Evolutionary conservation across 2,329 filamentous ascomycete genomes (phyloP).

Genomic region (Boeremia exigua): DNA sequence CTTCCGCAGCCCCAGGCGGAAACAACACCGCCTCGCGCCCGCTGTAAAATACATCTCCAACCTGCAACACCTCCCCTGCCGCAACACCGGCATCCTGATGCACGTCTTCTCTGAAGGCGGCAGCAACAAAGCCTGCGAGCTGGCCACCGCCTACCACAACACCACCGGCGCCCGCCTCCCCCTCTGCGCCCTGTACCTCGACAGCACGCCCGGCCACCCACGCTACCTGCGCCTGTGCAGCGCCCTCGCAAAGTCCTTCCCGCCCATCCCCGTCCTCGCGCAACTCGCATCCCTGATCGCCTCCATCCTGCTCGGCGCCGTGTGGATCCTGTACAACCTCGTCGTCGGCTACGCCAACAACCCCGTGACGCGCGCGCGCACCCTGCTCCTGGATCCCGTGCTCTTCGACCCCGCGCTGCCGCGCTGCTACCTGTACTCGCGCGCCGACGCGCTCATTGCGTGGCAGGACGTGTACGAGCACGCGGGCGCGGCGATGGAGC

Average conservation of each 20-base stretch:
- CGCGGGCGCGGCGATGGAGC: constrained; percentile 51
- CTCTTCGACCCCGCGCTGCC: constrained; percentile 40
- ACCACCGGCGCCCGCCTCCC: constrained; percentile 25
- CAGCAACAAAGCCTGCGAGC: constrained; percentile 35
- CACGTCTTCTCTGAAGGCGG: constrained; percentile 41
- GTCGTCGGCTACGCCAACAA: constrained; percentile 32
- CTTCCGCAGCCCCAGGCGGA: constrained; percentile 26
- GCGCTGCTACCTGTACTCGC: constrained; percentile 63
- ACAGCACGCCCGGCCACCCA: constrained; percentile 38
- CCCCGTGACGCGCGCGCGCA: constrained; percentile 25
- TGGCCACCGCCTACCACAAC: constrained; percentile 28
- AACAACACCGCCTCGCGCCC: constrained; percentile 28
- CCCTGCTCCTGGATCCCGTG: constrained; percentile 19
- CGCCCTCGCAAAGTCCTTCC: constrained; percentile 31
- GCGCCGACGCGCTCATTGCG: constrained; percentile 61
- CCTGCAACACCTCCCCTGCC: constrained; percentile 10
- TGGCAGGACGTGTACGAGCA: constrained; percentile 62
- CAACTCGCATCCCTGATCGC: constrained; percentile 23
- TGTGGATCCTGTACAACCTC: constrained; percentile 27
- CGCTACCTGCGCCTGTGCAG: constrained; percentile 29
- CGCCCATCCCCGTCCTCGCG: constrained; percentile 24
- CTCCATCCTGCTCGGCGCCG: constrained; percentile 17
- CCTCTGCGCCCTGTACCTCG: constrained; percentile 28
- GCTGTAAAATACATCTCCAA: constrained; percentile 27
- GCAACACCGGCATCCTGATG: constrained; percentile 24